Evolutionary conservation across 129 eudicot species (phyloP), one percentile per base, ranked within the genome.

Genomic region (Glebionis coronaria): DNA sequence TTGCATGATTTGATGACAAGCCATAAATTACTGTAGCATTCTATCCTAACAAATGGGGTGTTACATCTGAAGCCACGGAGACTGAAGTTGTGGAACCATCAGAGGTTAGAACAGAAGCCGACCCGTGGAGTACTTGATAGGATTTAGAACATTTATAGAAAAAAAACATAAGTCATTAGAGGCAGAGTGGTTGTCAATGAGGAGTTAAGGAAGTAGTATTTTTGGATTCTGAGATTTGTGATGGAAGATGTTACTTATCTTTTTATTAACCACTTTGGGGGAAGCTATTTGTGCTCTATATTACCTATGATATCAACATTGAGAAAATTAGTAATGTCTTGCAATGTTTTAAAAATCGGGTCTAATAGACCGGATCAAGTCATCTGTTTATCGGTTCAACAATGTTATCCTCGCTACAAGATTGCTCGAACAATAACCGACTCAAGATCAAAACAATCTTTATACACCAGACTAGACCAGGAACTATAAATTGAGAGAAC

Each of bases 41-140:
- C n/a, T n/a, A n/a, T n/a, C n/a, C n/a, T n/a, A n/a, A n/a, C n/a
- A n/a, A n/a, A n/a, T n/a, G n/a, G n/a, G n/a, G n/a, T n/a, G n/a
- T n/a, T n/a, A 58, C 64, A 27, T 60, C 47, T 60, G 65, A 60
- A n/a, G 4, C 65, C 15, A 12, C 82, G 0, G 93, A 85, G 66
- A 20, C 82, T 0, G 78, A 93, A 78, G 97, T 88, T 2, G 81
- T 93, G 15, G 99, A 93, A 77, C 84, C 99, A 20, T 93, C 99
- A 1, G 99, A 93, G 86, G 99, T 93, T 28, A 89, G 95, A 83
- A 35, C 90, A 0, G 97, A 93, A 77, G 68, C 52, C 40, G 97
- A 93, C 65, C 97, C 95, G 3, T 93, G 99, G 97, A 87, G 88
- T 71, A 84, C 77, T 63, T 91, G 88, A 91, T 67, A 13, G 38